These are phyloP conservation scores for Peronospora farinosa DNA, from an alignment of 352 stramenopile species.

Conservation along the genomic window DNA sequence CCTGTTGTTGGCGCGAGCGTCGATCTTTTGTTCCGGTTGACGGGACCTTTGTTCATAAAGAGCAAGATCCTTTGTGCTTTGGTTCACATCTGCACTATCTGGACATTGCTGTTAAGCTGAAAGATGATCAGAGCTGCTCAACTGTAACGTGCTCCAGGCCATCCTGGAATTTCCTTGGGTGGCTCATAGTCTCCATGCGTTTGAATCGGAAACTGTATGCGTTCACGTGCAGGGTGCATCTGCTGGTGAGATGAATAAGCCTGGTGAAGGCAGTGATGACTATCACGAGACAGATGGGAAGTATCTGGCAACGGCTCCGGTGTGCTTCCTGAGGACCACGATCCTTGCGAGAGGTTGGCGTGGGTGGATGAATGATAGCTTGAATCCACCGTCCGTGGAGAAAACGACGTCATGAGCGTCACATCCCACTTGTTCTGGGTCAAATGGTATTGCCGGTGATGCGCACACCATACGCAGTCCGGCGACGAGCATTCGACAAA, in stretches of 20 bases:
- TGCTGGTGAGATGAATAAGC: conserved; percentile 11
- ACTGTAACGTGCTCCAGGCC: conserved; percentile 19
- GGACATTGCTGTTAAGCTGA: background rate
- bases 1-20: conserved; percentile 1
- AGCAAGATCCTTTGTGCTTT: conserved; percentile 7
- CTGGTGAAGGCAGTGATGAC: conserved; percentile 26
- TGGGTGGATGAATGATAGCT: conserved; percentile 48
- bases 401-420: conserved; percentile 49
- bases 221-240: conserved; percentile 8
- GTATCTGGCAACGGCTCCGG: conserved; percentile 12
- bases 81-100: conserved; percentile 4
- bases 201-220: conserved; percentile 9
- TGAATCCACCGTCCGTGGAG: conserved; percentile 50
- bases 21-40: conserved; percentile 4
- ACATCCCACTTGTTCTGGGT: conserved; percentile 58
- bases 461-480: conserved; percentile 63
- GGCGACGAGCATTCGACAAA: conserved; percentile 68
- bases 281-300: conserved; percentile 20
- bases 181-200: conserved; percentile 27
- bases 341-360: conserved; percentile 34
- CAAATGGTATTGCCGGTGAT: conserved; percentile 58
- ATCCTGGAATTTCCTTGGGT: conserved; percentile 16
- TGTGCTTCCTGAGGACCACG: conserved; percentile 33
- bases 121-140: conserved; percentile 7
- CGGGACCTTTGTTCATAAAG: conserved; percentile 2